Evolutionary conservation across 805 yeast genomes (phyloP), one percentile per base, ranked within the genome.

Genomic region (Clavispora vitiphila): DNA sequence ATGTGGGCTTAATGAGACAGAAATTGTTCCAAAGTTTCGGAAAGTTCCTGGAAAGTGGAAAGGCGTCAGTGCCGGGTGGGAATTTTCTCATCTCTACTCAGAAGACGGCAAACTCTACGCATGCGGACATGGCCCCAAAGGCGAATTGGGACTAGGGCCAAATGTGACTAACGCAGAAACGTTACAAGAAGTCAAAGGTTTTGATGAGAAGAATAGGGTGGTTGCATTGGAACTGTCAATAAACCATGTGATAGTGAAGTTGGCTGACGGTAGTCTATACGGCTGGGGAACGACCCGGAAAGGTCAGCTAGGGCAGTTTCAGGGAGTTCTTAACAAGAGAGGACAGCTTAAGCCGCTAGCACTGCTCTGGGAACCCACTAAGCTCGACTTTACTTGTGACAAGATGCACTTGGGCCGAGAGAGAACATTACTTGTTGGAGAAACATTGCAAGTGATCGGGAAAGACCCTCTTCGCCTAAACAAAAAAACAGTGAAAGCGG

Each of bases 31-130:
- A 6, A 35, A 24, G n/a, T 68, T 57, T 48, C 46, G 46, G 7
- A 24, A 30, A 26, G 40, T 54, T 23, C 54, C 55, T 12, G 50
- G 58, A 3, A 31, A 45, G 0, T 71, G 84, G 78, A 56, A 49
- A 20, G 66, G 71, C 40, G 71, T 78, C 1, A 67, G 80, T 3
- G 82, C 91, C 32, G 96, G 96, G 0, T 91, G 95, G 95, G 91
- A 82, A 46, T 86, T 69, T 52, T 71, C 84, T 0, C 61, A 84
- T 0, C 59, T 84, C 3, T 71, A 82, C 0, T 65, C 70, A 34
- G 41, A 31, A 0, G 38, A 57, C 0, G 65, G 71, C 39, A 61
- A 60, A 5, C 53, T 88, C 0, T 78, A 61, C 53, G 62, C 70
- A 0, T 65, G 78, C 47, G 96, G 96, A 0, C 26, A 45, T 5